A percentile compares a stretch with the other conserved stretches of the same genome.
phyloP scores from a whole-genome alignment of 495 filamentous ascomycete species.

The Xylaria nigripes region DNA sequence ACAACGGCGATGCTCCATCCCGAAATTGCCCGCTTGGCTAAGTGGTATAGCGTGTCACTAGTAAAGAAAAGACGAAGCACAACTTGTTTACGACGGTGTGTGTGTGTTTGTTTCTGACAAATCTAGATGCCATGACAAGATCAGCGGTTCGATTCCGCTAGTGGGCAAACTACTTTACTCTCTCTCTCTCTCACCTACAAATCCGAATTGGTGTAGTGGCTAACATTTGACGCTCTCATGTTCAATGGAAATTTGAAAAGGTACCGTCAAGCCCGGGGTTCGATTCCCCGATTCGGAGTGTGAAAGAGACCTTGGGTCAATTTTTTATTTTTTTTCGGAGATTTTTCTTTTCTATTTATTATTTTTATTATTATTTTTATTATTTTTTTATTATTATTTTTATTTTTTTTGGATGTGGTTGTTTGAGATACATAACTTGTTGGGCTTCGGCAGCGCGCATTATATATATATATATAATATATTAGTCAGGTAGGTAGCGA shows the following conservation, averaged over 20 bases:
- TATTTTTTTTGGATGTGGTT: no score
- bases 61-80: background rate
- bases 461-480: no score
- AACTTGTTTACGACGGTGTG: no score
- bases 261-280: conserved; percentile 30
- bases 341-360: no score
- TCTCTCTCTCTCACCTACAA: background rate
- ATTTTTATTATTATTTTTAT: no score
- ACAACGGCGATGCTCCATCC: no score
- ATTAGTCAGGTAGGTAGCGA: no score
- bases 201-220: conserved; percentile 31
- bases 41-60: conserved; percentile 9
- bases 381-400: no score
- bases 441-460: no score
- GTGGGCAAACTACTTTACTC: background rate
- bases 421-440: no score
- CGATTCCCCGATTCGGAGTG: conserved; percentile 31
- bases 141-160: conserved; percentile 7
- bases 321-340: no score
- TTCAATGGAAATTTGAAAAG: background rate
- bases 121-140: conserved; percentile 4
- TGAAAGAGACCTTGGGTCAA: background rate
- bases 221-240: conserved; percentile 31
- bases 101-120: background rate
- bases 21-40: conserved; percentile 4